phyloP scores from a whole-genome alignment of 2,329 filamentous ascomycete genomes.

The Sordariomycetes sp. region DNA sequence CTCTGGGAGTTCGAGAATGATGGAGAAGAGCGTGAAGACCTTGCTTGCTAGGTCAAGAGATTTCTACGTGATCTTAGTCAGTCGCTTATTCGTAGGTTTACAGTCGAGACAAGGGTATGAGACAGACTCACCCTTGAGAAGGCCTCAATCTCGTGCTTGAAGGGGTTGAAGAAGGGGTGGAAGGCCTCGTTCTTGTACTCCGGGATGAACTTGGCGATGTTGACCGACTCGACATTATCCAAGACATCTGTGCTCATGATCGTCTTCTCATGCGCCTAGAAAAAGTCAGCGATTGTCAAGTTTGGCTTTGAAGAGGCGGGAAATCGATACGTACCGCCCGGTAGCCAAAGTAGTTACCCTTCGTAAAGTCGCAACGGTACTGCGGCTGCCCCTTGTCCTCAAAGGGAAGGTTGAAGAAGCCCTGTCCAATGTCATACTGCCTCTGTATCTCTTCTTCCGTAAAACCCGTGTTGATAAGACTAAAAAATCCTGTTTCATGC shows the following conservation, averaged over 20 bases:
- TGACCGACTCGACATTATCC: constrained; percentile 40
- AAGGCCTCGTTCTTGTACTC: constrained; percentile 20
- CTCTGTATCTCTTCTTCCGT: constrained; percentile 34
- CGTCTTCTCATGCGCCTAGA: constrained; percentile 16
- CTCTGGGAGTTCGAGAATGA: constrained; percentile 39
- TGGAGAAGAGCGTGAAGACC: constrained; percentile 17
- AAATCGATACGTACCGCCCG: constrained; percentile 14
- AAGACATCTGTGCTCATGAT: constrained; percentile 13
- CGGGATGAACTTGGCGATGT: constrained; percentile 35
- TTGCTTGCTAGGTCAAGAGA: constrained; percentile 15
- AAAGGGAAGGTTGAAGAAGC: constrained; percentile 33
- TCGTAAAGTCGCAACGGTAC: constrained; percentile 26
- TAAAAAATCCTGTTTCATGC: constrained; percentile 31
- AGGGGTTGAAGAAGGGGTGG: constrained; percentile 21
- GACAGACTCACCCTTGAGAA: constrained; percentile 28
- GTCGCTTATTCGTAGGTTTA: too few relatives aligned
- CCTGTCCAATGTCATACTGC: constrained; percentile 38
- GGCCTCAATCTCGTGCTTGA: constrained; percentile 31
- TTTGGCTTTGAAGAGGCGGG: background rate
- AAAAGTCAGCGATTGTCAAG: background rate
- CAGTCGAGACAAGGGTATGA: constrained; percentile 20
- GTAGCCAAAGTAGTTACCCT: constrained; percentile 35
- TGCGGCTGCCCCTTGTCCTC: constrained; percentile 32
- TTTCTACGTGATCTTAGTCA: constrained; percentile 12
- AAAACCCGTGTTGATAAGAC: constrained; percentile 39